Conservation (phyloP, 2,329 filamentous ascomycete genomes). For the Lecanicillium sp. region DNA sequence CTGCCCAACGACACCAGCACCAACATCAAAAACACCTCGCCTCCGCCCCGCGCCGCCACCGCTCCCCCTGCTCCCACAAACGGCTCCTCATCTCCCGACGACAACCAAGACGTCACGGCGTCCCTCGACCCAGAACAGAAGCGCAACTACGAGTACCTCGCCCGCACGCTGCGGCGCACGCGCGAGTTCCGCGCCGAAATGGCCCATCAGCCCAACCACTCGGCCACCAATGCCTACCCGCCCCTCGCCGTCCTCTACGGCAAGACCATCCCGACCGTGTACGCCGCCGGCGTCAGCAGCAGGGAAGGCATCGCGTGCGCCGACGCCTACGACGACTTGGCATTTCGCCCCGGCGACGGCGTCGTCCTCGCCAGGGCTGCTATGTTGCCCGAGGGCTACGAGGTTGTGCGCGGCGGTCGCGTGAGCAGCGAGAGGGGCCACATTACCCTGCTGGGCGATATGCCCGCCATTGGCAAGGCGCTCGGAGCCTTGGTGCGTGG, state of each 20-base stretch:
- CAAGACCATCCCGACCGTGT: constrained; percentile 79
- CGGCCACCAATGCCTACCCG: constrained; percentile 66
- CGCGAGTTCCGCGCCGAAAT: constrained; percentile 72
- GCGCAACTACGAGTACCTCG: constrained; percentile 55
- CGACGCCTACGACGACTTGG: constrained; percentile 78
- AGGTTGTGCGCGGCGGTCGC: constrained; percentile 62
- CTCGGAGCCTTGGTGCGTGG: constrained; percentile 61
- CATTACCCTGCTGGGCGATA: constrained; percentile 77
- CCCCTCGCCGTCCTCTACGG: constrained; percentile 79
- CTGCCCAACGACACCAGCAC: constrained; percentile 10
- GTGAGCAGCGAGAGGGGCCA: constrained; percentile 80
- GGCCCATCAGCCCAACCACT: constrained; percentile 50
- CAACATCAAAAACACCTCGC: neutral
- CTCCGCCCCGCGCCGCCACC: constrained; percentile 9
- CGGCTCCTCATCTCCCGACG: neutral
- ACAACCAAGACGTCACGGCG: constrained; percentile 8
- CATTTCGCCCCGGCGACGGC: constrained; percentile 82
- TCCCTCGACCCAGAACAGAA: constrained; percentile 17
- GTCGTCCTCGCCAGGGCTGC: constrained; percentile 80
- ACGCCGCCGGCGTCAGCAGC: constrained; percentile 66
- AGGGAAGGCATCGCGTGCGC: constrained; percentile 66
- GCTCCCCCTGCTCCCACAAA: constrained; percentile 9
- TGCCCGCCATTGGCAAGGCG: constrained; percentile 71
- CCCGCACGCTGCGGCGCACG: constrained; percentile 63
- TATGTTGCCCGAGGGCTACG: constrained; percentile 77